These are phyloP conservation scores for Dissophora ornata DNA, from an alignment of 192 early-diverging fungal species.

Conservation along the genomic window DNA sequence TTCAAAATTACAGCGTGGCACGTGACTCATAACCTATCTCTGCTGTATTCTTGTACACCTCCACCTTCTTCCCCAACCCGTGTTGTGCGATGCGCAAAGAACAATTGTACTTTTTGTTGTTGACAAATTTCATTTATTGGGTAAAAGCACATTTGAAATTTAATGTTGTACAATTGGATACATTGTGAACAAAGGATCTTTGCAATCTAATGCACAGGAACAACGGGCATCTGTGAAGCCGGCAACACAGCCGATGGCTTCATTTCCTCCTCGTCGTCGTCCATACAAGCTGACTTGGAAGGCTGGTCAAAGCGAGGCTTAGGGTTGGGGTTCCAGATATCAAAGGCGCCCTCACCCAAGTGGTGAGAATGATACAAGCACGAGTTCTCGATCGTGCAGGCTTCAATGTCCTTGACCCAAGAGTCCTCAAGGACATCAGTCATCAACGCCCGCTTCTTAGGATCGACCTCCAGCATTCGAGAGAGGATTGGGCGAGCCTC, in stretches of 20 bases:
- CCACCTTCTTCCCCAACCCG: too few relatives aligned
- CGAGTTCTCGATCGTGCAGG: slow-evolving; percentile 56
- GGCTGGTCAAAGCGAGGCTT: slow-evolving; percentile 20
- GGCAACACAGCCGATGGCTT: neutral
- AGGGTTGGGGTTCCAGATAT: slow-evolving; percentile 27
- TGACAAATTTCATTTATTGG: too few relatives aligned
- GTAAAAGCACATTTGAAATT: too few relatives aligned
- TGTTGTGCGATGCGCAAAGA: too few relatives aligned
- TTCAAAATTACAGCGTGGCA: too few relatives aligned
- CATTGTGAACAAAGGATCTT: neutral
- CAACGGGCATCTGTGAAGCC: slow-evolving; percentile 9
- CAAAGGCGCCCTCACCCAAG: slow-evolving; percentile 35
- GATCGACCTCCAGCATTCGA: slow-evolving; percentile 73
- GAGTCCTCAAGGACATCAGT: slow-evolving; percentile 75
- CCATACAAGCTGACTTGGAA: neutral
- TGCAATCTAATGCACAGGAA: slow-evolving; percentile 9
- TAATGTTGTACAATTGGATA: slow-evolving; percentile 1
- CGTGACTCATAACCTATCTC: too few relatives aligned
- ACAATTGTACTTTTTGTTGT: too few relatives aligned
- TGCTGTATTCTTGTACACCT: too few relatives aligned
- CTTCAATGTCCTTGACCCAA: slow-evolving; percentile 79
- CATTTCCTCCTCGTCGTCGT: neutral
- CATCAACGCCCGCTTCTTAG: slow-evolving; percentile 67
- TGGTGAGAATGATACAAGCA: slow-evolving; percentile 40
- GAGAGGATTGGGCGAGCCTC: slow-evolving; percentile 70